These are phyloP conservation scores for Citrus inodora DNA, from an alignment of 345 rosid species.

Conservation along the genomic window DNA sequence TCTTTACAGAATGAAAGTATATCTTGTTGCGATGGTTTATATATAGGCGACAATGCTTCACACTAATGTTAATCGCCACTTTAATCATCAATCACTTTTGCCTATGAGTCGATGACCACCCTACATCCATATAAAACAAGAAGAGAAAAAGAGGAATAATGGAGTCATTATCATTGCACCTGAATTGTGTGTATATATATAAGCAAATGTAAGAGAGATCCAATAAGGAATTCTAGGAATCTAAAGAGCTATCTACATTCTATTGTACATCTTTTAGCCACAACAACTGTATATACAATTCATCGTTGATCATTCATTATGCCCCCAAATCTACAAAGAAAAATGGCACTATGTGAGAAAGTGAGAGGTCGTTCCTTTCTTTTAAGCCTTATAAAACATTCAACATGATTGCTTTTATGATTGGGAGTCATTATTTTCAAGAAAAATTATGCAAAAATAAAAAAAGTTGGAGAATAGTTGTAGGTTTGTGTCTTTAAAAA, in stretches of 20 bases:
- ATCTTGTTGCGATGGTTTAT: not conserved
- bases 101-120: not conserved
- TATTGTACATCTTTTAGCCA: not conserved
- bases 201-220: not conserved
- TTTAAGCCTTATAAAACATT: not conserved
- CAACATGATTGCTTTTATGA: conserved; percentile 21
- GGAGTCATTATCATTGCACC: conserved; percentile 12
- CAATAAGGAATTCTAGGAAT: conserved; percentile 6
- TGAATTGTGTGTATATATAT: not conserved
- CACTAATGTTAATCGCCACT: not conserved
- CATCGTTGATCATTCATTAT: not conserved
- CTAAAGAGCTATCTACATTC: not conserved
- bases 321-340: not conserved
- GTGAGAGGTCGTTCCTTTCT: not conserved
- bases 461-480: not conserved
- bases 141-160: not conserved
- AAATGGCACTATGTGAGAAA: not conserved
- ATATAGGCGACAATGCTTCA: not conserved
- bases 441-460: not conserved
- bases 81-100: not conserved
- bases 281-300: not conserved
- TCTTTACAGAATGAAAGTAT: no score
- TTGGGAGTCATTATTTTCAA: not conserved
- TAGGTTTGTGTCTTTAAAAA: not conserved
- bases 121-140: not conserved